Conservation (phyloP, 306 rosid genomes). For the cucumber (Cucumis sativus) region DNA sequence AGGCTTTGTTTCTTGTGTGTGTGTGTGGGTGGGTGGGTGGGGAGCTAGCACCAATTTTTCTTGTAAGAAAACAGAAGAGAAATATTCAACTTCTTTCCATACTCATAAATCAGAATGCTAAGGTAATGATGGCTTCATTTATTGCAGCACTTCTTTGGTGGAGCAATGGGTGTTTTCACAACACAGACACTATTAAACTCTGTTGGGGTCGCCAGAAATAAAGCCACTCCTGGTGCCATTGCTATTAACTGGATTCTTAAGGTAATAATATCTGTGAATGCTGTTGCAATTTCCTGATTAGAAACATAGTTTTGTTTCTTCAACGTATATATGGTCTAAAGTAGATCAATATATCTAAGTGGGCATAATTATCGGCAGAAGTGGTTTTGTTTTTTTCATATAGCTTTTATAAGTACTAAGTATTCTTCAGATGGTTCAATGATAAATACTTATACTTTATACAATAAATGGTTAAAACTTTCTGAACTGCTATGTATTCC, state of each 20-base stretch:
- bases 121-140: not conserved
- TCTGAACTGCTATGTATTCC: not conserved
- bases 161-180: constrained; percentile 99
- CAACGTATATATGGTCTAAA: not conserved
- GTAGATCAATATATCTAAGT: not conserved
- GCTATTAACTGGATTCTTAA: constrained; percentile 98
- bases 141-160: constrained; percentile 84
- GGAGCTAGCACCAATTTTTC: not conserved
- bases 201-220: constrained; percentile 72
- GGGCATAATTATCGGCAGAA: not conserved
- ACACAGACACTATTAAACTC: constrained; percentile 84
- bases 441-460: not conserved
- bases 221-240: constrained; percentile 66
- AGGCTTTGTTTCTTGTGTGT: no score
- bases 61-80: not conserved
- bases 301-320: not conserved
- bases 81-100: not conserved
- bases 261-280: constrained; percentile 21
- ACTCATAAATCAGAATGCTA: not conserved
- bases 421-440: not conserved
- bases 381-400: not conserved
- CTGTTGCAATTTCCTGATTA: not conserved
- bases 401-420: not conserved
- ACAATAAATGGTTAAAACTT: not conserved
- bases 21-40: no score